These are phyloP conservation scores for Termitomyces sp. DNA, from an alignment of 768 basidiomycete genomes.

Conservation along the genomic window DNA sequence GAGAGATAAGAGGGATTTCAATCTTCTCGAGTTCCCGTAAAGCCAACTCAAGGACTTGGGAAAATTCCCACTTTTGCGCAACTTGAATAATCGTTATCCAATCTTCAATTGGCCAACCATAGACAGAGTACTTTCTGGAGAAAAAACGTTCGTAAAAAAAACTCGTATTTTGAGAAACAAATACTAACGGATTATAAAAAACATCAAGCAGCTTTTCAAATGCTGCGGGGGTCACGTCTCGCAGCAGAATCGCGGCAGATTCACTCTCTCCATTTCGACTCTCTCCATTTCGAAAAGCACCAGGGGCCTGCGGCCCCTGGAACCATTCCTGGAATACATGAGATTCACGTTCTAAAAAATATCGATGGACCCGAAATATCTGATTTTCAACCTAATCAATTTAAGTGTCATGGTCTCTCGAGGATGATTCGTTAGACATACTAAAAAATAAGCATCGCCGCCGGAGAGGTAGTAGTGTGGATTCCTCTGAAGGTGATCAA, in stretches of 20 bases:
- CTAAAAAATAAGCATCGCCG: constrained; percentile 53
- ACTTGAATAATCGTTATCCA: constrained; percentile 57
- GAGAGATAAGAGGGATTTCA: not conserved
- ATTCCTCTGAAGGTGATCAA: constrained; percentile 21
- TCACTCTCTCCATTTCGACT: constrained; percentile 36
- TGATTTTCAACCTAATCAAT: constrained; percentile 46
- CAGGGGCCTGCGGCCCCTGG: constrained; percentile 23
- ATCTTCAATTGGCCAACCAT: constrained; percentile 42
- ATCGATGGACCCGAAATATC: constrained; percentile 55
- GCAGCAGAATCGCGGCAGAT: constrained; percentile 32
- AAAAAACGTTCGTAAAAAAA: not conserved
- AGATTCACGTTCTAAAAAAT: constrained; percentile 64
- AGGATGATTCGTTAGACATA: constrained; percentile 23
- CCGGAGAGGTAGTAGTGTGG: constrained; percentile 46
- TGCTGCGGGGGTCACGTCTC: constrained; percentile 28
- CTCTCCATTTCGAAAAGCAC: constrained; percentile 31
- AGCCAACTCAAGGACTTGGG: constrained; percentile 42
- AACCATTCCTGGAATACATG: constrained; percentile 35
- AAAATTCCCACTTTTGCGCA: constrained; percentile 48
- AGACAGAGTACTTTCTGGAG: constrained; percentile 50
- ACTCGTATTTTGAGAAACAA: not conserved
- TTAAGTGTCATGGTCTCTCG: not conserved
- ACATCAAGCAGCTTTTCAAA: constrained; percentile 51
- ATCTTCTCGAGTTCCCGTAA: constrained; percentile 32
- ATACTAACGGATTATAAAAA: constrained; percentile 50